Evolutionary conservation across 305 asterid species (phyloP).

Genomic region (Fraxinus albicans): DNA sequence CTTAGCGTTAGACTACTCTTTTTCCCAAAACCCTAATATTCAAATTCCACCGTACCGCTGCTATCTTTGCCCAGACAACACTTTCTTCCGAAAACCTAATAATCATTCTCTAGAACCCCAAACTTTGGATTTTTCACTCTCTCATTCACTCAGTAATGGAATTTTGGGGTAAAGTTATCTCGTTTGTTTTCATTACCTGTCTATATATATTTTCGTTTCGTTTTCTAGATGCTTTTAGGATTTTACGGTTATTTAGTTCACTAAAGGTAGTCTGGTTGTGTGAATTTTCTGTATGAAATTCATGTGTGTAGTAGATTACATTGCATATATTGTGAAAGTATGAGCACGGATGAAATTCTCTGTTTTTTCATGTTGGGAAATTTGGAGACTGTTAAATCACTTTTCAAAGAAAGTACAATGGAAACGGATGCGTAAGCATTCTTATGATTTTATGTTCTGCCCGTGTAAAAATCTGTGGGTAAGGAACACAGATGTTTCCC

Average conservation of each 20-base stretch:
- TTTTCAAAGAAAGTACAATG: neutral
- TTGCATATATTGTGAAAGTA: neutral
- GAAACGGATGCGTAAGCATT: neutral
- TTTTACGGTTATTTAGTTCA: neutral
- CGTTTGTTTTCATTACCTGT: neutral
- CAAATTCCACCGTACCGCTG: neutral
- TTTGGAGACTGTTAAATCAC: neutral
- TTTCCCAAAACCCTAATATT: neutral
- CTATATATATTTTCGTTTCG: neutral
- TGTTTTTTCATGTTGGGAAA: neutral
- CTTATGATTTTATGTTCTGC: neutral
- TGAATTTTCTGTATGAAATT: neutral
- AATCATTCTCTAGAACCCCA: conserved; percentile 24
- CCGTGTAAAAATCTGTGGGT: neutral
- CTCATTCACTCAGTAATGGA: conserved; percentile 36
- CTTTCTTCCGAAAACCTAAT: conserved; percentile 32
- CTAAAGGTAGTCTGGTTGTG: neutral
- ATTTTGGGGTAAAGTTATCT: conserved; percentile 44
- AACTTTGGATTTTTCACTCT: neutral
- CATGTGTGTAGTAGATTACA: neutral
- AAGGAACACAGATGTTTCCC: neutral
- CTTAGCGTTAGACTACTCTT: too few species aligned
- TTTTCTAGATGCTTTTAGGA: neutral
- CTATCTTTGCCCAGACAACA: neutral
- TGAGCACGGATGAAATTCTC: neutral